Conservation (phyloP, 805 yeast species). For the Saturnispora halmiae region DNA sequence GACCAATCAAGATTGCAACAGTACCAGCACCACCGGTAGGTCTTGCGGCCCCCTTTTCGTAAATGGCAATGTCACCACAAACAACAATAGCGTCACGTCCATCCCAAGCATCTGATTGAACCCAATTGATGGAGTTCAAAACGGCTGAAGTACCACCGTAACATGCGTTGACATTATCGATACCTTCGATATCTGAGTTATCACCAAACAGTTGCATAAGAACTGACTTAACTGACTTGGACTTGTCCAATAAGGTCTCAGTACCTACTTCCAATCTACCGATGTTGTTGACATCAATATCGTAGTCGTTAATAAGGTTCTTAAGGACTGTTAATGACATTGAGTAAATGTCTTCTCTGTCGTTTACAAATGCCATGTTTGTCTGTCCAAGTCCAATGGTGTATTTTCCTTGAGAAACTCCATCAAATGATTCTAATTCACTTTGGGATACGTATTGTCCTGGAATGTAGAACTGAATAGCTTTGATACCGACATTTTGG, state of each 20-base stretch:
- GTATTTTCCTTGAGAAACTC: slow-evolving; percentile 88
- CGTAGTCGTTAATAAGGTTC: slow-evolving; percentile 67
- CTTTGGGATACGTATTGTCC: slow-evolving; percentile 75
- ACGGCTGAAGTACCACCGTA: slow-evolving; percentile 97
- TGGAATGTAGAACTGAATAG: slow-evolving; percentile 88
- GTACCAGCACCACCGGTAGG: slow-evolving; percentile 99
- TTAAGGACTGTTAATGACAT: slow-evolving; percentile 83
- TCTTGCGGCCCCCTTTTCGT: slow-evolving; percentile 95
- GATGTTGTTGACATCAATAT: slow-evolving; percentile 68
- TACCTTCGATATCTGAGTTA: slow-evolving; percentile 88
- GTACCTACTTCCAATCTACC: slow-evolving; percentile 98
- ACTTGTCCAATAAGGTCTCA: slow-evolving; percentile 92
- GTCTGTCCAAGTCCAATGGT: slow-evolving; percentile 99
- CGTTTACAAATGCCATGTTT: slow-evolving; percentile 94
- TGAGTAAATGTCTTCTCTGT: slow-evolving; percentile 95
- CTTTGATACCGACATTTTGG: slow-evolving; percentile 92
- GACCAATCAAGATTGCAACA: slow-evolving; percentile 90
- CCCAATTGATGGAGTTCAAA: slow-evolving; percentile 90
- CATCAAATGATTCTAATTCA: slow-evolving; percentile 77
- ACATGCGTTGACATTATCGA: slow-evolving; percentile 94
- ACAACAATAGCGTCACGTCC: slow-evolving; percentile 97
- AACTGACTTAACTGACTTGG: slow-evolving; percentile 93
- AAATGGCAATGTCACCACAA: slow-evolving; percentile 95
- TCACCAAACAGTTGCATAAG: slow-evolving; percentile 88
- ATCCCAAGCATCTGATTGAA: slow-evolving; percentile 94